Evolutionary conservation across 345 rosid genomes (phyloP), one percentile per base, ranked within the genome.

Genomic region (Brassica carinata): DNA sequence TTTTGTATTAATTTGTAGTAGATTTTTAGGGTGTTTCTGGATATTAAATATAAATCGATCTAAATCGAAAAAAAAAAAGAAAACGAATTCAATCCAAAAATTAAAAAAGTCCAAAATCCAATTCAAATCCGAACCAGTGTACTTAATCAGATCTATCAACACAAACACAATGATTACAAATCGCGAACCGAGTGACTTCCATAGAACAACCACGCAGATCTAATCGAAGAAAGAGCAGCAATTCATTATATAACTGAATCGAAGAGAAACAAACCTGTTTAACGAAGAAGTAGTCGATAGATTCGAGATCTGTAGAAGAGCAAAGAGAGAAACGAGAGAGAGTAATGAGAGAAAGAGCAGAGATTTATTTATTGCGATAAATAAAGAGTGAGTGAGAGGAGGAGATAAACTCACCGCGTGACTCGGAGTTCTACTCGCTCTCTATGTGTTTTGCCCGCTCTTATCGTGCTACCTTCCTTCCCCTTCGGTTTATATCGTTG

Each of bases 401-500:
- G 26, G 80, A 77, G 80, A 31, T 4, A 66, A 66, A 72, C 77
- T 79, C 81, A 77, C 34, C 77, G 77, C 2, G 14, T 64, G 27
- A 68, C 33, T 59, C 57, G 83, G 83, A 58, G 76, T 63, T 69
- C 2, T 76, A 80, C 83, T 81, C 77, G 83, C 61, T 80, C 76
- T 75, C 7, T 53, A 53, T 53, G 55, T 62, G 71, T 62, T n/a
- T 69, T 74, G 75, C 79, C 83, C 83, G 83, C 83, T 80, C 75
- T 80, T 80, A 65, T 80, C 74, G 69, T 59, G 64, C 78, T 23
- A 36, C 18, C 73, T n/a, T 43, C 18, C 73, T n/a, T 43, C 69
- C 5, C 83, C 17, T 63, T 69, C 75, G 27, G 75, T 74, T 81
- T 81, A 81, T 81, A 81, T 81, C 23, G 76, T 81, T 75, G 71